These are phyloP conservation scores for Cyclocybe cylindracea DNA, from an alignment of 768 basidiomycete species.

Conservation along the genomic window DNA sequence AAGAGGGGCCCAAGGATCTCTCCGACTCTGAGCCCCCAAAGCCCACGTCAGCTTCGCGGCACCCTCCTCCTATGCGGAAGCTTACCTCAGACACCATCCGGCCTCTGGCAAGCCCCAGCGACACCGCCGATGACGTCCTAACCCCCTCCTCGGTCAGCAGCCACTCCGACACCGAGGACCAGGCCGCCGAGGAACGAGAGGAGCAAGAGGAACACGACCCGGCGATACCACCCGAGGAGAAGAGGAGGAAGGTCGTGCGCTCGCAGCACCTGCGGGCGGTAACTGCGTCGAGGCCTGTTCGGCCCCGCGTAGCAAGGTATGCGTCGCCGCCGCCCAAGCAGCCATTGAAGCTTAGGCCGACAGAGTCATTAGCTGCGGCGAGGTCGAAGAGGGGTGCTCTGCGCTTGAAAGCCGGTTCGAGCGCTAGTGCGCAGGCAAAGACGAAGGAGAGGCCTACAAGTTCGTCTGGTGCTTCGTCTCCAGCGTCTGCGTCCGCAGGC, in stretches of 20 bases:
- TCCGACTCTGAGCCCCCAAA: slow-evolving; percentile 11
- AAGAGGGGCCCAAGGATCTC: slow-evolving; percentile 9
- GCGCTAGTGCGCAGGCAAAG: neutral
- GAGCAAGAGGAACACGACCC: slow-evolving; percentile 9
- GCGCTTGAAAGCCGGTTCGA: neutral
- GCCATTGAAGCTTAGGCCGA: slow-evolving; percentile 3
- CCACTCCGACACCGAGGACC: neutral
- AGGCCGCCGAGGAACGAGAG: slow-evolving; percentile 14
- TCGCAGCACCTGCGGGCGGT: slow-evolving; percentile 7
- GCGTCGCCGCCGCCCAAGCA: slow-evolving; percentile 8
- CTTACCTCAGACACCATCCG: neutral
- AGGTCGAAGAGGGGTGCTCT: too few relatives aligned
- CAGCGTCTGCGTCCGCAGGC: slow-evolving; percentile 3
- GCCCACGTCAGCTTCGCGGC: too few relatives aligned
- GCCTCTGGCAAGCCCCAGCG: neutral
- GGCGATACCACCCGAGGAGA: slow-evolving; percentile 22
- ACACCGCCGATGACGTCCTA: slow-evolving; percentile 7
- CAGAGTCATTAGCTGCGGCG: neutral
- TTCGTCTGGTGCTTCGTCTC: neutral
- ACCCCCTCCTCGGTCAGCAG: neutral
- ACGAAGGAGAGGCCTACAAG: too few relatives aligned
- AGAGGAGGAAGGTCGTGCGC: slow-evolving; percentile 32
- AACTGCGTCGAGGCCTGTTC: slow-evolving; percentile 6
- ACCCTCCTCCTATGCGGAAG: too few relatives aligned
- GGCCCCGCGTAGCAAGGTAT: slow-evolving; percentile 11